A percentile compares a stretch with the other conserved stretches of the same genome.
Conservation (phyloP, 2,329 filamentous ascomycete genomes). For the Microsporum audouinii region DNA sequence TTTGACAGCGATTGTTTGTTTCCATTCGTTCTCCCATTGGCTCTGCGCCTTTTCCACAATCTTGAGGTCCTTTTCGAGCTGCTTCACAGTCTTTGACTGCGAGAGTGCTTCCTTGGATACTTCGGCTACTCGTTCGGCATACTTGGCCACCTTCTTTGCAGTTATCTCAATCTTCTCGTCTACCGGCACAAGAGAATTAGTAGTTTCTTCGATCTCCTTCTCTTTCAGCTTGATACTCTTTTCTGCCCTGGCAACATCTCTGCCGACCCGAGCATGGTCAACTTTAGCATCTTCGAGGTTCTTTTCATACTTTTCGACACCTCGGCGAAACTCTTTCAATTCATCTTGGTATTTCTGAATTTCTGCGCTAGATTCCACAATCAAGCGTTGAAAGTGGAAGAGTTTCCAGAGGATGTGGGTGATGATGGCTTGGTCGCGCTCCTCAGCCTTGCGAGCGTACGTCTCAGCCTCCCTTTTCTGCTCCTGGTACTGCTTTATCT, state of each 20-base stretch:
- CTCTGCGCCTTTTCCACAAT: constrained; percentile 81
- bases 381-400: constrained; percentile 84
- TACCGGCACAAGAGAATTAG: constrained; percentile 75
- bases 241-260: constrained; percentile 71
- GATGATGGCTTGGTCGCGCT: constrained; percentile 82
- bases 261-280: constrained; percentile 66
- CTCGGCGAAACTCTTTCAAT: constrained; percentile 80
- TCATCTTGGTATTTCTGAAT: constrained; percentile 93
- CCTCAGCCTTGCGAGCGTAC: constrained; percentile 79
- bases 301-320: constrained; percentile 71
- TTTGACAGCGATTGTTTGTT: constrained; percentile 71
- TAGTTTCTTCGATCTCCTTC: constrained; percentile 73
- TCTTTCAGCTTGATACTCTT: constrained; percentile 75
- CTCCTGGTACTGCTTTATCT: constrained; percentile 95
- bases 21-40: constrained; percentile 79
- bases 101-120: constrained; percentile 66
- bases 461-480: constrained; percentile 93
- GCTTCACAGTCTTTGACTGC: constrained; percentile 56
- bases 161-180: constrained; percentile 84
- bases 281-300: constrained; percentile 69
- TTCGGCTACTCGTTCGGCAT: constrained; percentile 55
- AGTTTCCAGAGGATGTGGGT: constrained; percentile 94
- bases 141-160: constrained; percentile 55
- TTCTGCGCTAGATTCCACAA: constrained; percentile 79
- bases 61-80: constrained; percentile 67